phyloP scores from a whole-genome alignment of 345 rosid species.

The Eucalyptus tenuipes region DNA sequence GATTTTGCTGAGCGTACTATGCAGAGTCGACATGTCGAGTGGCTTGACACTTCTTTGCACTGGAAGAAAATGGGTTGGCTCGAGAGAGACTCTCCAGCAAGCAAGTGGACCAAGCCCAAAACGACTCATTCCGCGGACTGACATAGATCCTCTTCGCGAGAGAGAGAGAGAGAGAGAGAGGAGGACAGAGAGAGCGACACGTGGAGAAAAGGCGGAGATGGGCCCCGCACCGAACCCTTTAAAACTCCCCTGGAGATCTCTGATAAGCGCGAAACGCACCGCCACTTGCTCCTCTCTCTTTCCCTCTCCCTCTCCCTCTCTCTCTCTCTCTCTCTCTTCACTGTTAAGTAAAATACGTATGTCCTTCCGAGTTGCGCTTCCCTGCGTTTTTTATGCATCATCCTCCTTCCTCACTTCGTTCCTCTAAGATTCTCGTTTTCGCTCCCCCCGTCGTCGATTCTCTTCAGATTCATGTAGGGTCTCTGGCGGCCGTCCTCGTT shows the following conservation, averaged over 20 bases:
- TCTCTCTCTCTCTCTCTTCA: not conserved
- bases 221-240: constrained; percentile 34
- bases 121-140: not conserved
- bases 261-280: constrained; percentile 18
- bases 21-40: not conserved
- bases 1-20: not conserved
- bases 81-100: not conserved
- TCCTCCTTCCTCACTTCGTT: not conserved
- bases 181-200: not conserved
- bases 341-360: not conserved
- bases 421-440: not conserved
- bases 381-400: not conserved
- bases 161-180: not conserved
- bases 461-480: not conserved
- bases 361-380: not conserved
- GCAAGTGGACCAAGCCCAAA: not conserved
- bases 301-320: not conserved
- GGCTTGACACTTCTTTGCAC: not conserved
- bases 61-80: not conserved
- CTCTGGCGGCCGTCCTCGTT: not conserved
- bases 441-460: not conserved
- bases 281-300: not conserved
- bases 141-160: not conserved
- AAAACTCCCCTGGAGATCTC: not conserved
- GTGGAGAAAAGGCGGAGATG: not conserved